A percentile compares a stretch with the other conserved stretches of the same genome.
These are phyloP conservation scores for Aspergillus campestris DNA, from an alignment of 495 filamentous ascomycete species.

Conservation along the genomic window DNA sequence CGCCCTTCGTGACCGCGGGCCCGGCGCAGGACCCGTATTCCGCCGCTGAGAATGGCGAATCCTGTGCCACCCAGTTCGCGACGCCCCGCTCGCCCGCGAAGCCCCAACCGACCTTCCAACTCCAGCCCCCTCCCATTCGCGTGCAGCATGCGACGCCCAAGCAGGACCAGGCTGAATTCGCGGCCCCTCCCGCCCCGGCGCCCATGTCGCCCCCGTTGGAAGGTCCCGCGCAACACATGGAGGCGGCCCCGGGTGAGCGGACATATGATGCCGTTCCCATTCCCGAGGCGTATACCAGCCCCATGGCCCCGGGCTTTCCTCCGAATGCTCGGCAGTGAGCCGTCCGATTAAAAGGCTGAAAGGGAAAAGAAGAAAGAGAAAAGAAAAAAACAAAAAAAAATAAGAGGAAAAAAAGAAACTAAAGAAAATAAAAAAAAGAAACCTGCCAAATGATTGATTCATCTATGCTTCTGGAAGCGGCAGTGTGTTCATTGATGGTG, in stretches of 20 bases:
- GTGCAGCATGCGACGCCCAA: slow-evolving; percentile 70
- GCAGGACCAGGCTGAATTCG: slow-evolving; percentile 49
- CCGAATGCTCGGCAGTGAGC: slow-evolving; percentile 10
- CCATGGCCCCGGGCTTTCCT: slow-evolving; percentile 30
- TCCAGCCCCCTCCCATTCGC: slow-evolving; percentile 74
- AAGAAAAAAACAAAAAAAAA: too few relatives aligned
- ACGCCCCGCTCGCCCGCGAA: slow-evolving; percentile 42
- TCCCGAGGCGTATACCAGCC: slow-evolving; percentile 41
- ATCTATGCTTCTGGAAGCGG: too few relatives aligned
- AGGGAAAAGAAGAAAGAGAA: background rate
- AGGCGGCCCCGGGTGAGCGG: slow-evolving; percentile 41
- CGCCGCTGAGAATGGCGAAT: slow-evolving; percentile 50
- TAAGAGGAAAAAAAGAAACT: too few relatives aligned
- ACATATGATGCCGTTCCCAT: slow-evolving; percentile 46
- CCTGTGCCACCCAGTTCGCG: slow-evolving; percentile 35
- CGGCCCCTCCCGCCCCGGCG: slow-evolving; percentile 23
- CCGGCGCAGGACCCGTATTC: slow-evolving; percentile 38
- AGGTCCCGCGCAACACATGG: slow-evolving; percentile 28
- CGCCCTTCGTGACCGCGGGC: slow-evolving; percentile 28
- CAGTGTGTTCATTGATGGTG: too few relatives aligned
- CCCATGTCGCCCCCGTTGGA: slow-evolving; percentile 14
- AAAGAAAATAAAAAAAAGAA: too few relatives aligned
- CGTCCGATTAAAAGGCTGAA: background rate
- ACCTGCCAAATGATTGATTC: too few relatives aligned
- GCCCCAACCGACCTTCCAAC: slow-evolving; percentile 56